Evolutionary conservation across 2,329 filamentous ascomycete species (phyloP).

Genomic region (Lasiodiplodia gonubiensis): DNA sequence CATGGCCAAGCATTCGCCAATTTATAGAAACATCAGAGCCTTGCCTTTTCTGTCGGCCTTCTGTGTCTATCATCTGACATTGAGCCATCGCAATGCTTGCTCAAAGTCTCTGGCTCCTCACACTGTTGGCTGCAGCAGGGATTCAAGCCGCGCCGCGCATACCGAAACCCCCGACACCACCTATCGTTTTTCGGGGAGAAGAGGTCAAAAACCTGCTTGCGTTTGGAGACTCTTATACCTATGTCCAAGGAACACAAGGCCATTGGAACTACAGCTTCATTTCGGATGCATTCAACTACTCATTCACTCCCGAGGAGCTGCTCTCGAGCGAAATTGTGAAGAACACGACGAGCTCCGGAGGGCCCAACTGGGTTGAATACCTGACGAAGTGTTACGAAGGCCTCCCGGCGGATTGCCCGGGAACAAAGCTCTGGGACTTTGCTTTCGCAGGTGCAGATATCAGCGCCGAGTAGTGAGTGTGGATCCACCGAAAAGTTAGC

Average conservation of each 20-base stretch:
- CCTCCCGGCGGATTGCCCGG: constrained; percentile 51
- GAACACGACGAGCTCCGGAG: constrained; percentile 58
- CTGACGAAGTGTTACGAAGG: constrained; percentile 55
- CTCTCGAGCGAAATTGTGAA: constrained; percentile 58
- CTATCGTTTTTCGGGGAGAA: neutral
- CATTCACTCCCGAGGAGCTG: constrained; percentile 52
- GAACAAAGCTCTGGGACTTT: constrained; percentile 61
- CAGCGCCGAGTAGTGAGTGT: constrained; percentile 48
- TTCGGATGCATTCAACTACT: constrained; percentile 56
- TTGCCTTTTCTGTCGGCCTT: neutral
- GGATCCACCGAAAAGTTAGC: neutral
- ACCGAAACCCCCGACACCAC: neutral
- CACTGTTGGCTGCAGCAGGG: neutral
- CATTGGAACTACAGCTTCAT: constrained; percentile 61
- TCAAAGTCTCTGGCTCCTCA: neutral
- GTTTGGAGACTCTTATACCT: constrained; percentile 61
- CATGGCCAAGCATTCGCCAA: neutral
- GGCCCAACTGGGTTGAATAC: constrained; percentile 62
- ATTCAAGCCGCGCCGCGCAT: neutral
- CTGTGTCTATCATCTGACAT: neutral
- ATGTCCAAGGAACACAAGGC: constrained; percentile 60
- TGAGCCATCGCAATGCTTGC: neutral
- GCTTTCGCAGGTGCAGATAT: constrained; percentile 62
- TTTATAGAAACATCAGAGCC: neutral
- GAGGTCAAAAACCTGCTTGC: constrained; percentile 39